Evolutionary conservation across 2,329 filamentous ascomycete genomes (phyloP).

Genomic region (Knufia fluminis): DNA sequence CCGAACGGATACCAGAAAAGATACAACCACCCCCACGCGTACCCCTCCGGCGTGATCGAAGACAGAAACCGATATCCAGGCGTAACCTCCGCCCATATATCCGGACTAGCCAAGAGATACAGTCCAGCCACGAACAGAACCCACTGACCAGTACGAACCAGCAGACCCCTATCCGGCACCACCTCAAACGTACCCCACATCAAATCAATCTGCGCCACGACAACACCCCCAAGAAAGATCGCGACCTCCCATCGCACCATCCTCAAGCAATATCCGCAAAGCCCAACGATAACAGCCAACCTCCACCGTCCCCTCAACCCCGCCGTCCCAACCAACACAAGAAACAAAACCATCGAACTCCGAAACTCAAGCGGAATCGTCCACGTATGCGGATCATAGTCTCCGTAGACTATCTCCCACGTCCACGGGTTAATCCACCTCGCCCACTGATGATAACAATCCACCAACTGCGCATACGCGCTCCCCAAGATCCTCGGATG

Average conservation of each 20-base stretch:
- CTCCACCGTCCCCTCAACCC: conserved; percentile 46
- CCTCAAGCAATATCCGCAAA: conserved; percentile 24
- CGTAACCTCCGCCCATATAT: too few relatives aligned
- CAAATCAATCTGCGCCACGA: conserved; percentile 7
- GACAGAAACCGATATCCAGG: too few relatives aligned
- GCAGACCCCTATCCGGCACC: too few relatives aligned
- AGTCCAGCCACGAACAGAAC: too few relatives aligned
- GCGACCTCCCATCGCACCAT: conserved; percentile 54
- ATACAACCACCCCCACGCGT: too few relatives aligned
- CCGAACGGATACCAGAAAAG: too few relatives aligned
- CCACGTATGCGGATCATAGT: conserved; percentile 53
- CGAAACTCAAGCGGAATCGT: conserved; percentile 55
- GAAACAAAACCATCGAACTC: conserved; percentile 53
- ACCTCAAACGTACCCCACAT: conserved; percentile 38
- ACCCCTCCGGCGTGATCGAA: too few relatives aligned
- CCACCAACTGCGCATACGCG: background rate
- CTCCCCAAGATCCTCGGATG: background rate
- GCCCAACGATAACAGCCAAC: conserved; percentile 56
- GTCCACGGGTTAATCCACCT: background rate
- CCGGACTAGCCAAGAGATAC: too few relatives aligned
- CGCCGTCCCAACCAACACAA: conserved; percentile 41
- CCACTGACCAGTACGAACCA: too few relatives aligned
- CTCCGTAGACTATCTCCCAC: background rate
- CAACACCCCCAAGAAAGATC: conserved; percentile 28
- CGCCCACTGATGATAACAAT: background rate